Base-by-base conservation (phyloP, 2,329 filamentous ascomycete species). In the Metarhizium sp. region DNA sequence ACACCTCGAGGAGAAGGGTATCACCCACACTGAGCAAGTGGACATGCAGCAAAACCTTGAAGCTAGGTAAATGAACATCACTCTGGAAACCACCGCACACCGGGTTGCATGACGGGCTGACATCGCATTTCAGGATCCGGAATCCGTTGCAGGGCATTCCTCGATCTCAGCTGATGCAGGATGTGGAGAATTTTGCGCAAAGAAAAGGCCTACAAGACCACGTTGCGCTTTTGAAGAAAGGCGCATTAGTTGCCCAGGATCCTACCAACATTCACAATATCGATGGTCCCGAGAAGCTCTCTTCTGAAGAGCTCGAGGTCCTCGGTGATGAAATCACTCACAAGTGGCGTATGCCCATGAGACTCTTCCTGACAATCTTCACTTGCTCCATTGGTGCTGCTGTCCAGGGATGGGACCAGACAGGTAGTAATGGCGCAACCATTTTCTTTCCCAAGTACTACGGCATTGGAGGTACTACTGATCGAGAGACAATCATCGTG, bases 321-420 rank as follows among this genome's bases (percentile, higher is more conserved):
- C 75, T 92, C 16, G 71, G 74, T 47, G 74, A 81, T 46, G 86
- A 89, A 66, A 70, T 76, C 47, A 73, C 78, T 5, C 84, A 89
- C 75, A 84, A 82, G 62, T 89, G 86, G 82, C 75, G 77, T 56
- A 78, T 85, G 57, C 83, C 86, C 0, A 70, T 63, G 61, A 78
- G 78, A 60, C 73, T 89, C 6, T 86, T 83, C 72, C 76, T 85
- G 58, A 87, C 85, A 38, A 87, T 89, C 58, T 73, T 78, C 3
- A 78, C 82, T 14, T 86, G 83, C 67, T 86, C 85, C 48, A 79
- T 88, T 51, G 85, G 82, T 55, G 85, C 85, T 32, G 84, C 84
- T 13, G 82, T 86, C 29, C 81, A 84, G 61, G 82, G 84, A 14
- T 86, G 83, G 83, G 83, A 86, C 62, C 69, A 85, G 67, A 85